phyloP scores from a whole-genome alignment of 208 protist genomes.

The Borovskyia barvae region DNA sequence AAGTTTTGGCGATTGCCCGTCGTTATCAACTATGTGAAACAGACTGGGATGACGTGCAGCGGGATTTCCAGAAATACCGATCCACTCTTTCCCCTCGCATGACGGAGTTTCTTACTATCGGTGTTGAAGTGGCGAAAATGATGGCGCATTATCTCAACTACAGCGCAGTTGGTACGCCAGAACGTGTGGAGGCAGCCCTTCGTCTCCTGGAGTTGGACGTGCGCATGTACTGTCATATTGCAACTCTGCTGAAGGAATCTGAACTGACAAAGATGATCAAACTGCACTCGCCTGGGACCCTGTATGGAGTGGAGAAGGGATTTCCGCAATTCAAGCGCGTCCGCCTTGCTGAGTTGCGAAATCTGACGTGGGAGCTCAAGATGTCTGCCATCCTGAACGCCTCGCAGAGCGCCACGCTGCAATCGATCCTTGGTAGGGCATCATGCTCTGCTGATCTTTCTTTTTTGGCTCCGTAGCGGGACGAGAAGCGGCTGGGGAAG shows the following conservation, averaged over 20 bases:
- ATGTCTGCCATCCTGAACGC: slow-evolving; percentile 3
- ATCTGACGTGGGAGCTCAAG: slow-evolving; percentile 9
- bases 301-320: slow-evolving; percentile 4
- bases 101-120: slow-evolving; percentile 17
- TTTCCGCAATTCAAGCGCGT: slow-evolving; percentile 6
- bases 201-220: slow-evolving; percentile 24
- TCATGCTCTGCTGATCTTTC: slow-evolving; percentile 21
- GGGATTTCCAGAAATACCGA: slow-evolving; percentile 9
- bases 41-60: slow-evolving; percentile 23
- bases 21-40: slow-evolving; percentile 16
- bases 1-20: neutral
- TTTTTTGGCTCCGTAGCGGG: slow-evolving; percentile 7
- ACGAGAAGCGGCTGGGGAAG: too few species aligned
- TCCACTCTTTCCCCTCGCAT: slow-evolving; percentile 22
- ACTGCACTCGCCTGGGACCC: neutral
- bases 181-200: slow-evolving; percentile 16
- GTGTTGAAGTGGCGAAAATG: neutral
- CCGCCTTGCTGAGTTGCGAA: slow-evolving; percentile 5
- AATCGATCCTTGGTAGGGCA: neutral
- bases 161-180: neutral
- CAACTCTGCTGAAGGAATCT: slow-evolving; percentile 7
- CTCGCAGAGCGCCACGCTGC: slow-evolving; percentile 2
- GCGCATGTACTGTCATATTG: slow-evolving; percentile 29
- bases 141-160: slow-evolving; percentile 12
- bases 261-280: slow-evolving; percentile 8